These are phyloP conservation scores for Erodium texanum DNA, from an alignment of 441 rosid genomes.

Conservation along the genomic window DNA sequence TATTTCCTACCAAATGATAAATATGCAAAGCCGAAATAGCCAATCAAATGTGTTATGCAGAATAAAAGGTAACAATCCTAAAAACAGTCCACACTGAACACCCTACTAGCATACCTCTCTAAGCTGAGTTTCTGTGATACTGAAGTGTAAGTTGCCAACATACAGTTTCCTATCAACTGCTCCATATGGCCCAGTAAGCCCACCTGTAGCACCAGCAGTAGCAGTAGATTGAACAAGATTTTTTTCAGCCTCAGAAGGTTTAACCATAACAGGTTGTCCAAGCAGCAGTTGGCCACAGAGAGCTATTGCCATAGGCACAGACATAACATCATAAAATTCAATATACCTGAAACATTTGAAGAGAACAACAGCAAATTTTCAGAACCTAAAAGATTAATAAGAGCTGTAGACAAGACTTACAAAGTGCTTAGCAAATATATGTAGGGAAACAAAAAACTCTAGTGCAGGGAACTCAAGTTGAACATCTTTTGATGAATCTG, in stretches of 20 bases:
- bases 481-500: constrained; percentile 54
- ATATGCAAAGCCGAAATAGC: no score
- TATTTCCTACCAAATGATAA: background rate
- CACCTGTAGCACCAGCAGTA: constrained; percentile 33
- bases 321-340: constrained; percentile 84
- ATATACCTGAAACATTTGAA: constrained; percentile 60
- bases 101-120: constrained; percentile 55
- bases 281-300: constrained; percentile 72
- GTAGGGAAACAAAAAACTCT: constrained; percentile 54
- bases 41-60: background rate
- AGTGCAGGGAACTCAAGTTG: constrained; percentile 29
- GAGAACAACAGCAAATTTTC: constrained; percentile 22
- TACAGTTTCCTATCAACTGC: constrained; percentile 77
- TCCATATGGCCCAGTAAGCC: constrained; percentile 58
- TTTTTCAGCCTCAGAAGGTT: constrained; percentile 98
- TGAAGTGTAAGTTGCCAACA: constrained; percentile 86
- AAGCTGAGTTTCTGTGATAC: constrained; percentile 84
- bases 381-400: constrained; percentile 17
- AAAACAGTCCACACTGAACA: background rate
- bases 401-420: constrained; percentile 35
- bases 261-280: constrained; percentile 94
- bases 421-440: constrained; percentile 38
- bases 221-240: constrained; percentile 73
- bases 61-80: background rate
- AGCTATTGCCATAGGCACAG: constrained; percentile 90